Conservation (phyloP, 345 rosid species). For the Capsella bursapastoris region DNA sequence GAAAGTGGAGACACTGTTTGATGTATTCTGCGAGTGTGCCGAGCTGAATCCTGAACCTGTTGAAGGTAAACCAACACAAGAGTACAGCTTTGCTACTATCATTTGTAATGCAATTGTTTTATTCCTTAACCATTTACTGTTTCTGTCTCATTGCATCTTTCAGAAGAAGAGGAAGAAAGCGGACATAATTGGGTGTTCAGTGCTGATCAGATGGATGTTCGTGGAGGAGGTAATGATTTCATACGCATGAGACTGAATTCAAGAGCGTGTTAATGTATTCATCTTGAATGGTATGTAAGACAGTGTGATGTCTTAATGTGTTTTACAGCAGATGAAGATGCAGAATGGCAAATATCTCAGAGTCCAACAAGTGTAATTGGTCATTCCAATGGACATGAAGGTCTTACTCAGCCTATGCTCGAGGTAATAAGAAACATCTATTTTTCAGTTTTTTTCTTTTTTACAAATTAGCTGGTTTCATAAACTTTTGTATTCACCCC, state of each 20-base stretch:
- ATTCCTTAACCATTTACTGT: neutral
- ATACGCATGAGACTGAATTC: neutral
- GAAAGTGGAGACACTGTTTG: slow-evolving; percentile 86
- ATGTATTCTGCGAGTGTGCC: slow-evolving; percentile 85
- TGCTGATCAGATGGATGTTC: slow-evolving; percentile 70
- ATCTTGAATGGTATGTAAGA: neutral
- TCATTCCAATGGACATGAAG: slow-evolving; percentile 78
- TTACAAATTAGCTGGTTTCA: neutral
- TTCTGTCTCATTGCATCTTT: neutral
- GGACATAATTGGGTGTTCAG: slow-evolving; percentile 77
- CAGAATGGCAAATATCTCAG: slow-evolving; percentile 57
- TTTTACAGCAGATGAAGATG: slow-evolving; percentile 51
- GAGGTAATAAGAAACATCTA: slow-evolving; percentile 53
- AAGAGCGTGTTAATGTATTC: neutral
- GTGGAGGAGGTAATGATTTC: slow-evolving; percentile 53
- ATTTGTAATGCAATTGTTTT: neutral
- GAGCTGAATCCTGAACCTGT: slow-evolving; percentile 92
- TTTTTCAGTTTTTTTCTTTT: neutral
- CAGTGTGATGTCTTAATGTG: neutral
- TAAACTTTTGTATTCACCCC: neutral
- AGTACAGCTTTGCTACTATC: neutral
- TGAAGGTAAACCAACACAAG: slow-evolving; percentile 55
- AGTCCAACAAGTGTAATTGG: slow-evolving; percentile 71
- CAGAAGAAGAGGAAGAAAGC: slow-evolving; percentile 61
- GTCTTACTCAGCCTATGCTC: slow-evolving; percentile 66